A percentile compares a stretch with the other conserved stretches of the same genome.
These are phyloP conservation scores for Orbilia brochopaga DNA, from an alignment of 2,329 filamentous ascomycete species.

Conservation along the genomic window DNA sequence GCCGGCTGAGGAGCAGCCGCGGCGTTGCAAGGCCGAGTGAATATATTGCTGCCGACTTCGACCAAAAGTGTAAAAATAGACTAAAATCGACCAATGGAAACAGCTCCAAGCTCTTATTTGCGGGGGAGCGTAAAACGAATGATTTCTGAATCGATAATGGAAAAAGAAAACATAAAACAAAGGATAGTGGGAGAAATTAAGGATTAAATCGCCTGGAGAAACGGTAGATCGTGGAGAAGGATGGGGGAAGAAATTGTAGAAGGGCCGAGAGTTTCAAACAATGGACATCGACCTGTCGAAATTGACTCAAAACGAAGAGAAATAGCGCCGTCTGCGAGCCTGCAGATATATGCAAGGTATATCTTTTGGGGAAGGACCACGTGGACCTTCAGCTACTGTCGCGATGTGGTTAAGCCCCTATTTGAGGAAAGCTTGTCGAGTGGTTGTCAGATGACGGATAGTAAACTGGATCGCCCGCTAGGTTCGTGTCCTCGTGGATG, in stretches of 20 bases:
- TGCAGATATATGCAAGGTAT: slow-evolving; percentile 49
- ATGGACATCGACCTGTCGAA: slow-evolving; percentile 22
- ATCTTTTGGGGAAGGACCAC: slow-evolving; percentile 44
- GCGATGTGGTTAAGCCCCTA: slow-evolving; percentile 46
- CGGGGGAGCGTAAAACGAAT: background rate
- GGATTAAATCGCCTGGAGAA: slow-evolving; percentile 1
- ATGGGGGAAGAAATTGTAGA: slow-evolving; percentile 25
- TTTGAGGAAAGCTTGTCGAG: slow-evolving; percentile 49
- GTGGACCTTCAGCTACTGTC: slow-evolving; percentile 46
- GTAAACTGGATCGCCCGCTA: slow-evolving; percentile 49
- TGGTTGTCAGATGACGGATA: slow-evolving; percentile 51
- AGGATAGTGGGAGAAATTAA: slow-evolving; percentile 9
- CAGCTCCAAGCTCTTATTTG: slow-evolving; percentile 2
- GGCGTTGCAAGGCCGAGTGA: slow-evolving; percentile 3
- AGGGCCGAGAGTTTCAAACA: slow-evolving; percentile 25
- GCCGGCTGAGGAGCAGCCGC: slow-evolving; percentile 22
- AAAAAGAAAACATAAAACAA: slow-evolving; percentile 18
- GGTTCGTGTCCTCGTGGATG: slow-evolving; percentile 46
- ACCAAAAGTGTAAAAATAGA: slow-evolving; percentile 16
- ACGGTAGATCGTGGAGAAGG: slow-evolving; percentile 7
- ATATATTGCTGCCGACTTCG: slow-evolving; percentile 7
- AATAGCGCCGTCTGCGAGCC: slow-evolving; percentile 34
- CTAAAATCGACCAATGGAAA: background rate
- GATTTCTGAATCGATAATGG: background rate
- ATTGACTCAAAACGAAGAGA: slow-evolving; percentile 24